These are phyloP conservation scores for Boletus sp. DNA, from an alignment of 1,284 basidiomycete species.

Conservation along the genomic window DNA sequence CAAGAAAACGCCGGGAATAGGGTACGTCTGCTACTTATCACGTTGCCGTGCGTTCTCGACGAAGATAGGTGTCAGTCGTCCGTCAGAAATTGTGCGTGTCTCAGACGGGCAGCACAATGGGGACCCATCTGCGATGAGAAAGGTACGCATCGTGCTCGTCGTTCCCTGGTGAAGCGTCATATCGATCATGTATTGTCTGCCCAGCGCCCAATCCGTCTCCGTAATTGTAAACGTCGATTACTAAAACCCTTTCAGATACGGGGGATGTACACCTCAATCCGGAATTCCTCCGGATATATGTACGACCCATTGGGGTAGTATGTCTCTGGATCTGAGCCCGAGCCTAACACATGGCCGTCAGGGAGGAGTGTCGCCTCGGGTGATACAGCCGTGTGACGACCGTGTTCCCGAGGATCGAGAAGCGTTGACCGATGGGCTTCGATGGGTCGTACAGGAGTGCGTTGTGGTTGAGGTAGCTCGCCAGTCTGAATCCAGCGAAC, in stretches of 20 bases:
- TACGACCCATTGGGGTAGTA: conserved; percentile 36
- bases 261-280: conserved; percentile 77
- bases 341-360: too few relatives aligned
- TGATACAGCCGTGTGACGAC: too few relatives aligned
- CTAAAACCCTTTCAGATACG: conserved; percentile 66
- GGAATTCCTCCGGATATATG: conserved; percentile 64
- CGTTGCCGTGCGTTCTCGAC: conserved; percentile 77
- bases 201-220: conserved; percentile 60
- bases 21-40: conserved; percentile 63
- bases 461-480: too few relatives aligned
- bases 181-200: conserved; percentile 48
- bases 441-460: too few relatives aligned
- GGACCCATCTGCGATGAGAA: conserved; percentile 49
- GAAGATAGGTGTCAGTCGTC: conserved; percentile 41
- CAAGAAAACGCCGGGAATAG: conserved; percentile 69
- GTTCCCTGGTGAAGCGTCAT: conserved; percentile 58
- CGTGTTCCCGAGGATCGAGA: too few relatives aligned
- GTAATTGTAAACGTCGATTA: conserved; percentile 60
- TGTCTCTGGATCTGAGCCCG: conserved; percentile 66
- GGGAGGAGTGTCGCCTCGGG: too few relatives aligned
- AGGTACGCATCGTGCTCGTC: conserved; percentile 53
- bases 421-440: too few relatives aligned
- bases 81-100: not conserved
- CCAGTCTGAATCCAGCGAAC: too few relatives aligned
- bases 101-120: not conserved